A percentile compares a stretch with the other conserved stretches of the same genome.
Conservation (phyloP, 352 stramenopile species). For the Phytophthora litchii region DNA sequence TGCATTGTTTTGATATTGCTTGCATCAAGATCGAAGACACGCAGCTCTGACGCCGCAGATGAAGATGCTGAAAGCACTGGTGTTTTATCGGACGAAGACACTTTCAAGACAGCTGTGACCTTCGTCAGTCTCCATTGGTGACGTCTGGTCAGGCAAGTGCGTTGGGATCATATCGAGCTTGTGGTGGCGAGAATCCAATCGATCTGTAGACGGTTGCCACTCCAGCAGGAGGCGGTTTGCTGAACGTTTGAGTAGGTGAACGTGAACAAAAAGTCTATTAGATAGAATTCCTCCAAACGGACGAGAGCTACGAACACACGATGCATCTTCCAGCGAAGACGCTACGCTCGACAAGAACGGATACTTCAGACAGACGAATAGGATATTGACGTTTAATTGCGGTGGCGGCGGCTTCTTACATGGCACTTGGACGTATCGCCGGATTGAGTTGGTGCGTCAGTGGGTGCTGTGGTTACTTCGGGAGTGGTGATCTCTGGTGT, state of each 20-base stretch:
- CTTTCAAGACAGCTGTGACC: slow-evolving; percentile 10
- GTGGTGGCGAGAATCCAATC: slow-evolving; percentile 5
- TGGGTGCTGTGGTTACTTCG: slow-evolving; percentile 7
- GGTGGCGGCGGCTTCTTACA: slow-evolving; percentile 22
- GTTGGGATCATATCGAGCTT: slow-evolving; percentile 14
- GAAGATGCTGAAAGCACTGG: slow-evolving; percentile 13
- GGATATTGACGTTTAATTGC: slow-evolving; percentile 14
- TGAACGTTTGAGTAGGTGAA: slow-evolving; percentile 15
- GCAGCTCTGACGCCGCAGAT: slow-evolving; percentile 18
- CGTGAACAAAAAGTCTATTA: slow-evolving; percentile 25
- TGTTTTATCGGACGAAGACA: background rate
- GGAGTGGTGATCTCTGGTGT: slow-evolving; percentile 6
- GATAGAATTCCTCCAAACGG: slow-evolving; percentile 18
- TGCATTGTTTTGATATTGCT: background rate
- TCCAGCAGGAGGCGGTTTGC: background rate
- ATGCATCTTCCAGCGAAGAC: slow-evolving; percentile 14
- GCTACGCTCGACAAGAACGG: slow-evolving; percentile 26
- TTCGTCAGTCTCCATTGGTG: slow-evolving; percentile 9
- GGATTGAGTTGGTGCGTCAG: slow-evolving; percentile 10
- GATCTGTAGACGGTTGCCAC: slow-evolving; percentile 11
- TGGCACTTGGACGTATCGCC: slow-evolving; percentile 33
- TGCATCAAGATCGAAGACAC: slow-evolving; percentile 11
- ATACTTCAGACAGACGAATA: slow-evolving; percentile 23
- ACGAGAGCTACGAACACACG: slow-evolving; percentile 22
- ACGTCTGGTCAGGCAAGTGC: slow-evolving; percentile 22